Evolutionary conservation across 1,284 basidiomycete genomes (phyloP).

Genomic region (Sanguinoderma infundibulare): DNA sequence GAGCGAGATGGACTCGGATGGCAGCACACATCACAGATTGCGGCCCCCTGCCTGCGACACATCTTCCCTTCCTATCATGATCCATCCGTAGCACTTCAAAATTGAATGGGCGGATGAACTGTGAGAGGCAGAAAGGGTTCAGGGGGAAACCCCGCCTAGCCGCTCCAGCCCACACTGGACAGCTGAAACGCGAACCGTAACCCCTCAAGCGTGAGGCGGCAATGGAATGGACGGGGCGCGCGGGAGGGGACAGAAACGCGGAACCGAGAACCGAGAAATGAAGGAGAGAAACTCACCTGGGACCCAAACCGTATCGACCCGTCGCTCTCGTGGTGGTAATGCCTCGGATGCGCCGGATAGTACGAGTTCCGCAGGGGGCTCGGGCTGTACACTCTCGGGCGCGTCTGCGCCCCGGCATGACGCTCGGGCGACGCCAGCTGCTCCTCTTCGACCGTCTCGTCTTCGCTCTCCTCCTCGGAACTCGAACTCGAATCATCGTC

Average conservation of each 20-base stretch:
- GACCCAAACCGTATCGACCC: constrained; percentile 11
- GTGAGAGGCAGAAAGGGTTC: too few species aligned
- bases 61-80: too few species aligned
- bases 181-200: neutral
- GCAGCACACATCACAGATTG: too few species aligned
- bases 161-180: neutral
- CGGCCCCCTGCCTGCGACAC: too few species aligned
- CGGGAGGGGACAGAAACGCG: neutral
- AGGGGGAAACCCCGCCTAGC: neutral
- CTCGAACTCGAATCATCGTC: neutral
- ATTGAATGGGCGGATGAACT: neutral
- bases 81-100: too few species aligned
- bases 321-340: constrained; percentile 9
- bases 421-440: constrained; percentile 20
- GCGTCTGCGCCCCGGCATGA: neutral
- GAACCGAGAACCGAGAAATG: neutral
- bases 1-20: too few species aligned
- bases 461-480: constrained; percentile 6
- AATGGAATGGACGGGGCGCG: neutral
- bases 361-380: constrained; percentile 5
- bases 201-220: neutral
- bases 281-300: constrained; percentile 7
- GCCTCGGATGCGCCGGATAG: constrained; percentile 1
- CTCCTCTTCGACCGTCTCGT: constrained; percentile 15
- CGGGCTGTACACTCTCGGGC: constrained; percentile 17